Evolutionary conservation across 2,329 filamentous ascomycete species (phyloP), one percentile per base, ranked within the genome.

Genomic region (Beauveria pseudobassiana): DNA sequence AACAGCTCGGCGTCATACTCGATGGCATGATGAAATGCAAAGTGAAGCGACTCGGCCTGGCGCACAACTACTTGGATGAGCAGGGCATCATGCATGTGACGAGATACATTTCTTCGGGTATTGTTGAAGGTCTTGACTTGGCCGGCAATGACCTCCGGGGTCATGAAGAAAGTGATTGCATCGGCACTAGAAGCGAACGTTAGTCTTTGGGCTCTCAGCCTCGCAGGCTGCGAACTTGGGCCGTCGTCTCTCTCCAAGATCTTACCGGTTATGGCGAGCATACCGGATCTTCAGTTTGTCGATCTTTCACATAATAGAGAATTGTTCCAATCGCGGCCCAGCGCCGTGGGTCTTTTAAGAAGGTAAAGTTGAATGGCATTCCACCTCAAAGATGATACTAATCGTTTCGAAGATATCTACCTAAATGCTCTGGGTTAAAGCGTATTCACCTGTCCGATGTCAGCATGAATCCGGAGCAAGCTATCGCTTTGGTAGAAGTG

Each of bases 301-400:
- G 95, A 98, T 72, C 79, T 99, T 42, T 96, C 91, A 5, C 91
- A 96, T 69, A 98, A 98, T 68, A 89, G 82, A 38, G 86, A 85
- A 22, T 80, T 99, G 18, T 96, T 96, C 71, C 83, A 86, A 58
- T 80, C 80, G 3, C 80, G 88, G 48, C 87, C 89, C n/a, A 91
- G 85, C 69, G 89, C 90, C 2, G 80, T 95, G 40, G 82, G 83
- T 5, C 76, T 91, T 3, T 79, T 98, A 61, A 83, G 95, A 68
- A 90, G 90, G 76, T 95, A 71, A 66, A 81, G 74, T 24, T n/a
- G 16, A 8, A n/a, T 16, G 16, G n/a, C 26, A 55, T 50, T n/a
- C 62, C 14, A 43, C 61, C 22, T n/a, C 58, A 20, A 3, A 8
- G 3, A 52, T 56, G 2, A 38, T 24, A 22, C 57, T 60, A 26